Conservation (phyloP, 139 green algal species). For the Yamagishiella unicocca region DNA sequence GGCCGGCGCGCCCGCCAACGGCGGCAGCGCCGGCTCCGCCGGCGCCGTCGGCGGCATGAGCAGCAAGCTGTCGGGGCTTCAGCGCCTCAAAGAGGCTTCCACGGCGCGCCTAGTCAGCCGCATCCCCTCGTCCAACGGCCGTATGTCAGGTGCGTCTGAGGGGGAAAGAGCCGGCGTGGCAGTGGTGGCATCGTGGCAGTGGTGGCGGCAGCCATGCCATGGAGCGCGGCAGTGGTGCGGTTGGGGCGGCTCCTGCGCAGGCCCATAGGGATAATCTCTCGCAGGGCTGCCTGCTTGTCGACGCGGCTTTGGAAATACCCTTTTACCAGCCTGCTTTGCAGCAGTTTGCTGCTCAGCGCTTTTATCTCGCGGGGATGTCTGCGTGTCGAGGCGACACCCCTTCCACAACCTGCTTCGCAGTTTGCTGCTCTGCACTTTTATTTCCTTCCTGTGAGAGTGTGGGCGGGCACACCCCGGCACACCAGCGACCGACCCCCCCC, state of each 20-base stretch:
- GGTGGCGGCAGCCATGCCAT: not conserved
- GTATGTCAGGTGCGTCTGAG: not conserved
- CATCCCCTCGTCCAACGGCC: slow-evolving; percentile 15
- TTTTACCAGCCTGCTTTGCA: too few relatives aligned
- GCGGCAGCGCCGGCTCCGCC: not conserved
- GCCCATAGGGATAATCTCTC: too few relatives aligned
- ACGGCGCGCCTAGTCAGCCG: slow-evolving; percentile 21
- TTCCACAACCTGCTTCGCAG: not conserved
- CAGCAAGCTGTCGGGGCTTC: slow-evolving; percentile 42
- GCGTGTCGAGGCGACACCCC: not conserved
- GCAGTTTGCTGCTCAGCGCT: too few relatives aligned
- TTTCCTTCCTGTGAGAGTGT: not conserved
- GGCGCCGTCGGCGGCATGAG: not conserved
- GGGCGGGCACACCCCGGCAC: not conserved
- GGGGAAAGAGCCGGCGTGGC: not conserved
- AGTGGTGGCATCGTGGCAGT: not conserved
- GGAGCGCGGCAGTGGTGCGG: not conserved
- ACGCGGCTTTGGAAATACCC: too few relatives aligned
- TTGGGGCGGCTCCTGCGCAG: not conserved
- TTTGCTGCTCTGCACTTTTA: not conserved
- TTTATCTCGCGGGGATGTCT: not conserved
- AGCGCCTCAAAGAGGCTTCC: slow-evolving; percentile 33
- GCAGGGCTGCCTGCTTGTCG: too few relatives aligned
- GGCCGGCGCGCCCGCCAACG: not conserved
- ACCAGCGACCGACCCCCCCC: not conserved